Evolutionary conservation across 2,329 filamentous ascomycete species (phyloP), one percentile per base, ranked within the genome.

Genomic region (Cordyceps tenuipes): DNA sequence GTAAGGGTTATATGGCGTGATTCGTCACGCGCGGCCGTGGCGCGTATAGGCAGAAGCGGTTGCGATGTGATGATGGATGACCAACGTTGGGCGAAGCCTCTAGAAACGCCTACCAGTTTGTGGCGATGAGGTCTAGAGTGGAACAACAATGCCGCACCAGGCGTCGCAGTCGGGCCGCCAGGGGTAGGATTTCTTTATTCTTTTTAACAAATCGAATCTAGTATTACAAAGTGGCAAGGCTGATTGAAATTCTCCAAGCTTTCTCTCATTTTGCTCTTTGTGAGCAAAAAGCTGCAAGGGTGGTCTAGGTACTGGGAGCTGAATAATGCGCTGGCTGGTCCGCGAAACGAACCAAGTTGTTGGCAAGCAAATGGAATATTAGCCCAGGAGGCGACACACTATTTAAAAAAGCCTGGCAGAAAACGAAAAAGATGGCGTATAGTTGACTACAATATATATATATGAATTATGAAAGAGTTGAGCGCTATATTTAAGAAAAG

Each of bases 41-140:
- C 29, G 57, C 44, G 57, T 43, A 23, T 54, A 60, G 57, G 57
- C 57, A 60, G 50, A 48, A 48, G 50, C 41, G 29, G 12, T 60
- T 60, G 50, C 44, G 50, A 60, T 54, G 43, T 60, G 57, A 49
- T 59, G 57, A 54, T 59, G 49, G 57, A 54, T 59, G 49, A 59
- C 57, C 57, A 60, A 60, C 17, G 34, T 54, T 21, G 8, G 47
- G 51, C 51, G 61, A 62, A 62, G 8, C 19, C 39, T 62, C 61
- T 62, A 62, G 61, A 62, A 62, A 10, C 49, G 39, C 43, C 61
- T 29, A n/a, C 21, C 52, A 52, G 36, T 26, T 36, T 52, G 44
- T 52, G 47, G 56, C 43, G 50, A 55, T 60, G 59, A 52, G 17
- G 23, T 34, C 19, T 21, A n/a, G 52, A 36, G 56, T 62, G 61